Percentiles rank a stretch among this genome's conserved stretches.
Conservation (phyloP, 169 alveolate genomes). For the Cryptosporidium sp. region DNA sequence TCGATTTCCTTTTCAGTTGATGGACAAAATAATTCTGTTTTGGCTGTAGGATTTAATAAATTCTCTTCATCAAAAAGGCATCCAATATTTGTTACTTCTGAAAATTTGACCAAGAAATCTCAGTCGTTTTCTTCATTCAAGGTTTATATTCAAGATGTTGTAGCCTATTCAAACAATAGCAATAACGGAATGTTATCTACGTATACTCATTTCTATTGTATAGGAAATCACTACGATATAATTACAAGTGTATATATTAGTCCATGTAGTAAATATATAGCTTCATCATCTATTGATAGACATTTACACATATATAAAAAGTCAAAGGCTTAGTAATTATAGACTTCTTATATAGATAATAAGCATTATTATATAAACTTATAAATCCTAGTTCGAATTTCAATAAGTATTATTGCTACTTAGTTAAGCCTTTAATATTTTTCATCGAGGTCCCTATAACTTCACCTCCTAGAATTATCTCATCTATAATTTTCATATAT, state of each 20-base stretch:
- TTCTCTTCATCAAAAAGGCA: conserved; percentile 56
- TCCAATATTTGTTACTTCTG: conserved; percentile 62
- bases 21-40: conserved; percentile 1
- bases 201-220: conserved; percentile 21
- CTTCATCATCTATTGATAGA: conserved; percentile 55
- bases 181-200: background rate
- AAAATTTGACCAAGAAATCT: conserved; percentile 11
- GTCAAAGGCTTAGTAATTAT: background rate
- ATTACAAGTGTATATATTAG: conserved; percentile 45
- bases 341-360: no score
- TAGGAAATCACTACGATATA: conserved; percentile 39
- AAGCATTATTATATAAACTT: background rate
- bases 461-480: conserved; percentile 69
- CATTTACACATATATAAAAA: conserved; percentile 49
- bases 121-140: conserved; percentile 70
- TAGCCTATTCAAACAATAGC: background rate
- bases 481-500: conserved; percentile 39
- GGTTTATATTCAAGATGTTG: conserved; percentile 53
- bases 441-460: conserved; percentile 45
- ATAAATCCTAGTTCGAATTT: background rate
- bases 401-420: background rate
- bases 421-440: conserved; percentile 5
- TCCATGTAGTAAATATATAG: conserved; percentile 42
- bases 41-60: conserved; percentile 43
- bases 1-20: conserved; percentile 21